Evolutionary conservation across 768 basidiomycete species (phyloP).

Genomic region (Serpula lacrymans): DNA sequence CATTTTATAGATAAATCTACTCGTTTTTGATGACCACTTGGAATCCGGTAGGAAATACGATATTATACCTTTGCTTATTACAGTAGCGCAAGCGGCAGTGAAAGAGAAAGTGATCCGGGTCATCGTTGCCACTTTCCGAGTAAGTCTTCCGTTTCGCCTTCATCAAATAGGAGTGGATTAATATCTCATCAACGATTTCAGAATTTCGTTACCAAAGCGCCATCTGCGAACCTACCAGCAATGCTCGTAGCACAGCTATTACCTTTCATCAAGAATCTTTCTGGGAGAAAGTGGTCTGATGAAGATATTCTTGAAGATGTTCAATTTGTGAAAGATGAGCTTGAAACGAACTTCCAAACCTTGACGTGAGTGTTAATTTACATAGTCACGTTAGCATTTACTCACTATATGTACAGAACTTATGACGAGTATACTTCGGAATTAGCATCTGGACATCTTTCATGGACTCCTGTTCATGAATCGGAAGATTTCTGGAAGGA

Average conservation of each 20-base stretch:
- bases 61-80: slow-evolving; percentile 78
- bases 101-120: slow-evolving; percentile 98
- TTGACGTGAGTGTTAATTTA: slow-evolving; percentile 62
- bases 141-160: slow-evolving; percentile 27
- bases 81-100: slow-evolving; percentile 82
- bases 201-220: slow-evolving; percentile 91
- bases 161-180: slow-evolving; percentile 3
- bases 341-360: slow-evolving; percentile 82
- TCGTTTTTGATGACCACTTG: slow-evolving; percentile 1
- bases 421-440: slow-evolving; percentile 97
- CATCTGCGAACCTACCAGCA: slow-evolving; percentile 82
- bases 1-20: slow-evolving; percentile 1
- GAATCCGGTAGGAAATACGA: slow-evolving; percentile 85
- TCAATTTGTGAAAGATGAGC: slow-evolving; percentile 79
- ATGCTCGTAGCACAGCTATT: slow-evolving; percentile 89
- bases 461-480: slow-evolving; percentile 95
- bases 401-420: slow-evolving; percentile 51
- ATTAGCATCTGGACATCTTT: slow-evolving; percentile 82
- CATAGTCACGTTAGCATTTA: neutral
- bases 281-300: slow-evolving; percentile 86
- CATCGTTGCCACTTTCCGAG: slow-evolving; percentile 87
- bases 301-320: slow-evolving; percentile 95
- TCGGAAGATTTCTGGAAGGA: slow-evolving; percentile 98
- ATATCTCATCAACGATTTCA: slow-evolving; percentile 24
- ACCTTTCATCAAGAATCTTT: slow-evolving; percentile 83